Conservation (phyloP, 352 stramenopile genomes). For the Phytophthora boehmeriae region DNA sequence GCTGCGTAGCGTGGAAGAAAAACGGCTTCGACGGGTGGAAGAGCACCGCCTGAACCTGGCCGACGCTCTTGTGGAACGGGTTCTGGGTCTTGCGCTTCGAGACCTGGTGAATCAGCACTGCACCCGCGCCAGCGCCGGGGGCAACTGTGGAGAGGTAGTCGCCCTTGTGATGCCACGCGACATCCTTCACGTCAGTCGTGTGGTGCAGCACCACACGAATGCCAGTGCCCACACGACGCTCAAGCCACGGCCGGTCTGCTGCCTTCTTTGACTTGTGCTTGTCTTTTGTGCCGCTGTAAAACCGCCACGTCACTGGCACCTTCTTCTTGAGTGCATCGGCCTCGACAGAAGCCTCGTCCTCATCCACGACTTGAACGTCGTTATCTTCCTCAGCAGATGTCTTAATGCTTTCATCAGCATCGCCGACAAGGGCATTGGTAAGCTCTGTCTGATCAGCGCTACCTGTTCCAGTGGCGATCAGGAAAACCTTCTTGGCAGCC, state of each 20-base stretch:
- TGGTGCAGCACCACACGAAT: slow-evolving; percentile 89
- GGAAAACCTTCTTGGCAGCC: slow-evolving; percentile 89
- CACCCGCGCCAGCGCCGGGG: slow-evolving; percentile 85
- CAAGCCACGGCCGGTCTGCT: slow-evolving; percentile 58
- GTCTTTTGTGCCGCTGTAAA: slow-evolving; percentile 85
- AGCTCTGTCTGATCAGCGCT: slow-evolving; percentile 93
- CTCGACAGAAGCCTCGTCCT: slow-evolving; percentile 73
- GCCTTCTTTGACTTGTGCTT: slow-evolving; percentile 67
- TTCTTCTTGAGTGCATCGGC: slow-evolving; percentile 85
- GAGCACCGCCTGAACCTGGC: slow-evolving; percentile 93
- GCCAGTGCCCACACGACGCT: slow-evolving; percentile 78
- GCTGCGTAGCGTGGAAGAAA: slow-evolving; percentile 99
- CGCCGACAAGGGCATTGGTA: slow-evolving; percentile 94
- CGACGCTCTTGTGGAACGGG: slow-evolving; percentile 96
- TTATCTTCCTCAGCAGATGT: slow-evolving; percentile 45
- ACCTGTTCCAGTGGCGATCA: slow-evolving; percentile 95
- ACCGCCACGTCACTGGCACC: slow-evolving; percentile 92
- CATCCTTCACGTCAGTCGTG: slow-evolving; percentile 91
- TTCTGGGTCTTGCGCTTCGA: slow-evolving; percentile 97
- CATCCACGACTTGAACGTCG: slow-evolving; percentile 67
- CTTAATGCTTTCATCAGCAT: slow-evolving; percentile 77
- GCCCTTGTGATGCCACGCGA: slow-evolving; percentile 98
- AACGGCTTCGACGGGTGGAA: slow-evolving; percentile 99
- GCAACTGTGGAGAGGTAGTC: slow-evolving; percentile 98
- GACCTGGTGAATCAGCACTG: slow-evolving; percentile 99